Evolutionary conservation across 495 filamentous ascomycete genomes (phyloP).

Genomic region (Penicillium alfredii): DNA sequence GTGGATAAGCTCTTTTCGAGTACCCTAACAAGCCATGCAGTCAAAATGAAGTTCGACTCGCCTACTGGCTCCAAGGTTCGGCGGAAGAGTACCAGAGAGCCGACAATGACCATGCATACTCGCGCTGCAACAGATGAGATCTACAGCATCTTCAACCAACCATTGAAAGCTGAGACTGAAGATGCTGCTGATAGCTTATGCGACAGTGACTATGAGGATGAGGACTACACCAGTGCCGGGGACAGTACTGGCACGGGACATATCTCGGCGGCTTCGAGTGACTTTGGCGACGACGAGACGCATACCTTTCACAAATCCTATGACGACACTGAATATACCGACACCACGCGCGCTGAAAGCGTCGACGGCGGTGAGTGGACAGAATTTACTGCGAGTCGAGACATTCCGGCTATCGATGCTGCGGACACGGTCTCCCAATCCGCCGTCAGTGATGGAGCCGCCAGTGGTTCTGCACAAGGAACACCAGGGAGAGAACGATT

Average conservation of each 20-base stretch:
- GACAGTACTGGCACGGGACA: constrained; percentile 75
- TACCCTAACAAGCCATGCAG: constrained; percentile 38
- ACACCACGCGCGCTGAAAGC: constrained; percentile 49
- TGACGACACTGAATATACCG: constrained; percentile 42
- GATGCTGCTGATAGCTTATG: constrained; percentile 36
- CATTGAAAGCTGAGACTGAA: constrained; percentile 54
- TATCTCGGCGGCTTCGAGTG: constrained; percentile 56
- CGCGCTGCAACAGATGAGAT: constrained; percentile 95
- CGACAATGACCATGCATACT: constrained; percentile 96
- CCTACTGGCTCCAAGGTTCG: constrained; percentile 71
- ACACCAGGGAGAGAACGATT: constrained; percentile 43
- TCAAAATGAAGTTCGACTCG: constrained; percentile 88
- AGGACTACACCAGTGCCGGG: constrained; percentile 74
- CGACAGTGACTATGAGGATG: constrained; percentile 57
- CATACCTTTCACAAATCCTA: constrained; percentile 39
- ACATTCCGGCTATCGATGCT: constrained; percentile 50
- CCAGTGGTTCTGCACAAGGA: constrained; percentile 15
- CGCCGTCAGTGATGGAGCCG: constrained; percentile 22
- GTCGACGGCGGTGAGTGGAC: constrained; percentile 69
- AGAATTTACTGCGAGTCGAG: constrained; percentile 69
- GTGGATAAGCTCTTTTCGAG: constrained; percentile 1
- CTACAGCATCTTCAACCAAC: constrained; percentile 93
- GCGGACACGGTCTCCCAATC: constrained; percentile 24
- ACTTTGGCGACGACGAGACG: constrained; percentile 58
- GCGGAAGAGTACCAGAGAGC: constrained; percentile 68